Base-by-base conservation (phyloP, 1,139 yeast genomes). In the Kodamaea arcana region DNA sequence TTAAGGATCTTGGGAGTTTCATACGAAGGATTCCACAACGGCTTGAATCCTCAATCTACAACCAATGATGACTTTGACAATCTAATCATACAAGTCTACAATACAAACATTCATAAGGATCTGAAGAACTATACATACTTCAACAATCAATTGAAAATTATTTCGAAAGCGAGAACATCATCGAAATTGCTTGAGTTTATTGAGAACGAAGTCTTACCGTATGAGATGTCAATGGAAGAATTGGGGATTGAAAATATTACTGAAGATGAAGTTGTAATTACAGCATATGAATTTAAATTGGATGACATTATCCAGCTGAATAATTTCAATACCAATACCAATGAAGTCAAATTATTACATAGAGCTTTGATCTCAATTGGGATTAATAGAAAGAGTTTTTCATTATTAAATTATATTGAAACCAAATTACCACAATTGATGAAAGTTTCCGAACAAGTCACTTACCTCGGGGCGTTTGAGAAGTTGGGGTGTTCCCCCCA, bases 191-290 rank as follows among this genome's bases (percentile, higher is more conserved):
- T 46, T 5, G 57, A 63, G 15, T 79, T 62, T 42, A 53, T 83
- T 26, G 67, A 65, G 3, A 62, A 69, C 21, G 90, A 83, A 48
- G 71, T 83, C 2, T 49, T 77, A 25, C 73, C 76, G 11, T 44
- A 76, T 4, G 52, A 57, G 3, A 71, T 77, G 34, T 94, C 96
- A 0, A 76, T 83, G 45, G 69, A 68, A 1, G 69, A 72, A 12
- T 58, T 87, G 31, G 81, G 78, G 12, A 72, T 83, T 16, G 81
- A 75, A 45, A 77, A 74, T 24, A 68, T 76, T 5, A 81, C 86
- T 3, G 94, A 83, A 50, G 92, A 83, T 49, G 94, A 83, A 40
- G 78, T 83, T 28, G 75, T 83, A 4, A 68, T 78, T 23, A 82
- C 92, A 1, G 87, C 90, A 0, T 80, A 73, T 46, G 78, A 81